Percentiles rank a stretch among this genome's conserved stretches.
These are phyloP conservation scores for Tetraselmis chui DNA, from an alignment of 139 green algal species.

Conservation along the genomic window DNA sequence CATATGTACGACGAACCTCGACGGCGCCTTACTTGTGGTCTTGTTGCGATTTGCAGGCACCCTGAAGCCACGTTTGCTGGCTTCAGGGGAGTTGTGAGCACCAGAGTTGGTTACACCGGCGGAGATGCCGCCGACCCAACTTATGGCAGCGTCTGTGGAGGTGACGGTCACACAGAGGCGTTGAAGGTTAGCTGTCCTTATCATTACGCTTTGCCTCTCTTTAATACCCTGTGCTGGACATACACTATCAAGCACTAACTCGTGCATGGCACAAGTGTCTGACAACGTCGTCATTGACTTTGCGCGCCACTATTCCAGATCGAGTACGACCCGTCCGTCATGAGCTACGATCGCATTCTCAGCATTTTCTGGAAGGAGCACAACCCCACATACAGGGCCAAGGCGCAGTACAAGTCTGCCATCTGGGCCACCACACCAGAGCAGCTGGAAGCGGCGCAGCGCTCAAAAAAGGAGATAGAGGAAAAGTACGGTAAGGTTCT, in stretches of 20 bases:
- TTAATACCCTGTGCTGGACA: too few species aligned
- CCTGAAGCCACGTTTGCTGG: constrained; percentile 26
- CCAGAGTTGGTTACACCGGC: constrained; percentile 35
- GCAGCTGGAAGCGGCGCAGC: constrained; percentile 7
- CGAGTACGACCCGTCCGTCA: constrained; percentile 18
- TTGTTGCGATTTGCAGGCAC: too few species aligned
- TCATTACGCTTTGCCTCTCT: too few species aligned
- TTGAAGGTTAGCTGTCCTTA: neutral
- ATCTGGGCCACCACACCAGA: constrained; percentile 19
- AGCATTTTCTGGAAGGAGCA: constrained; percentile 22
- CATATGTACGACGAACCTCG: too few species aligned
- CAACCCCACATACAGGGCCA: constrained; percentile 15
- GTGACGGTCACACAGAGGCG: constrained; percentile 36
- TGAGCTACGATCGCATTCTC: constrained; percentile 10
- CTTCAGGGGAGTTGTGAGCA: constrained; percentile 21
- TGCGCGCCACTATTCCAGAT: too few species aligned
- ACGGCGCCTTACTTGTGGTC: too few species aligned
- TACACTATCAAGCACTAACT: too few species aligned
- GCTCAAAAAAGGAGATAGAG: neutral
- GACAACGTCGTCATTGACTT: too few species aligned
- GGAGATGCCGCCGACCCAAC: constrained; percentile 18
- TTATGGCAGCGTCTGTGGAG: constrained; percentile 27
- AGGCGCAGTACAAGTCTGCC: constrained; percentile 28
- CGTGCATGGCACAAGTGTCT: too few species aligned
- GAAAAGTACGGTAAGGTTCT: constrained; percentile 17